phyloP scores from a whole-genome alignment of 495 filamentous ascomycete genomes.

The Aspergillus leporis region DNA sequence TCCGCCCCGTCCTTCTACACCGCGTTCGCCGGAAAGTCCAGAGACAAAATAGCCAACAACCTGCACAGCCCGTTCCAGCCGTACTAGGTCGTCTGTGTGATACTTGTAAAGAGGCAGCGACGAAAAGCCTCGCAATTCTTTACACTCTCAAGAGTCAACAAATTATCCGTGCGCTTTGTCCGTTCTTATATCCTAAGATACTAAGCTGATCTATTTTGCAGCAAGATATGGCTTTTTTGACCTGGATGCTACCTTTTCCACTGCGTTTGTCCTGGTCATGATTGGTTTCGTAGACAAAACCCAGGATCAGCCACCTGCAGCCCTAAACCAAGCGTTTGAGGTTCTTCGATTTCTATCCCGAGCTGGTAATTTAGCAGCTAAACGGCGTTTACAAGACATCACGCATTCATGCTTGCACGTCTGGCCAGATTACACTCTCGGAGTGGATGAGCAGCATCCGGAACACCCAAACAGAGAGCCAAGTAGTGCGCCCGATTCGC shows the following conservation, averaged over 20 bases:
- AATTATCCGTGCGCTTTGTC: conserved; percentile 19
- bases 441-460: not conserved
- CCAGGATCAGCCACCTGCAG: conserved; percentile 11
- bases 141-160: conserved; percentile 19
- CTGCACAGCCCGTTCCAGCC: conserved; percentile 3
- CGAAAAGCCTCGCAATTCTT: conserved; percentile 23
- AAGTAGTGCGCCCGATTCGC: not conserved
- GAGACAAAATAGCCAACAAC: conserved; percentile 8
- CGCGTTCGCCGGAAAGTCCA: conserved; percentile 21
- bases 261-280: conserved; percentile 28
- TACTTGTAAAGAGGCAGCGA: conserved; percentile 27
- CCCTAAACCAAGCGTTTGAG: conserved; percentile 21
- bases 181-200: not conserved
- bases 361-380: conserved; percentile 24
- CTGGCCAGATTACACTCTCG: conserved; percentile 15
- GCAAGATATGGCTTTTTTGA: conserved; percentile 30
- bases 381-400: conserved; percentile 24
- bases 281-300: conserved; percentile 18
- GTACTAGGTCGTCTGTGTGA: conserved; percentile 21
- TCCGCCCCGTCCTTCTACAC: conserved; percentile 24
- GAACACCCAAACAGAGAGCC: not conserved
- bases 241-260: conserved; percentile 28
- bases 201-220: not conserved
- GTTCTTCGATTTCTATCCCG: conserved; percentile 21
- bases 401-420: conserved; percentile 23